phyloP scores from a whole-genome alignment of 768 basidiomycete species.

The Mycena vitilis region DNA sequence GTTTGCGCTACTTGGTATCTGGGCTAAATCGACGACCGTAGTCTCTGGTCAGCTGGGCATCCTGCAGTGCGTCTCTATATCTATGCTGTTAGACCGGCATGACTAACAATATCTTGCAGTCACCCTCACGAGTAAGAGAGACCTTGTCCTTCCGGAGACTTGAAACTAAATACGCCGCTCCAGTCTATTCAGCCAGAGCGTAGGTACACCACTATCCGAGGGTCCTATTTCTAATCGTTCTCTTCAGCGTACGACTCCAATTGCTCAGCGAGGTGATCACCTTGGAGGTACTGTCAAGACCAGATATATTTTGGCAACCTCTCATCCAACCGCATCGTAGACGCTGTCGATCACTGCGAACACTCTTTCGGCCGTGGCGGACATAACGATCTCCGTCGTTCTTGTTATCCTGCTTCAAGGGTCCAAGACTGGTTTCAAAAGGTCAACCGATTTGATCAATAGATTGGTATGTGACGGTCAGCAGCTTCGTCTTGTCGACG shows the following conservation, averaged over 20 bases:
- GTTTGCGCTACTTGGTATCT: not conserved
- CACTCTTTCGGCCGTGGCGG: constrained; percentile 21
- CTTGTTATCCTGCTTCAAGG: constrained; percentile 23
- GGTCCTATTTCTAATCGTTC: not conserved
- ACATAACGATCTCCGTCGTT: constrained; percentile 24
- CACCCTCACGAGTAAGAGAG: constrained; percentile 3
- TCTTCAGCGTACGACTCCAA: constrained; percentile 19
- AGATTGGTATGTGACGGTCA: constrained; percentile 18
- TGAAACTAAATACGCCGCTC: not conserved
- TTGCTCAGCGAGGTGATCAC: constrained; percentile 13
- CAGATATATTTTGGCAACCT: no score
- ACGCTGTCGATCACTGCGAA: constrained; percentile 23
- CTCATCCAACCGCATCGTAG: constrained; percentile 13
- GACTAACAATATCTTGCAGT: not conserved
- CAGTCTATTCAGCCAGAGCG: constrained; percentile 34
- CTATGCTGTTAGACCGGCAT: not conserved
- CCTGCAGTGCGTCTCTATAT: constrained; percentile 21
- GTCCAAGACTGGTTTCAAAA: constrained; percentile 32
- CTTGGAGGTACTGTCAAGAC: constrained; percentile 10
- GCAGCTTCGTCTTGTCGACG: not conserved
- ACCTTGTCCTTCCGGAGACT: not conserved
- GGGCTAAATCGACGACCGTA: not conserved
- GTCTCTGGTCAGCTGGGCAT: constrained; percentile 34
- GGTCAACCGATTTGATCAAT: constrained; percentile 32
- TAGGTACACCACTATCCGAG: not conserved